Base-by-base conservation (phyloP, 83 land plant genomes). In the Diphasiastrum complanatum region DNA sequence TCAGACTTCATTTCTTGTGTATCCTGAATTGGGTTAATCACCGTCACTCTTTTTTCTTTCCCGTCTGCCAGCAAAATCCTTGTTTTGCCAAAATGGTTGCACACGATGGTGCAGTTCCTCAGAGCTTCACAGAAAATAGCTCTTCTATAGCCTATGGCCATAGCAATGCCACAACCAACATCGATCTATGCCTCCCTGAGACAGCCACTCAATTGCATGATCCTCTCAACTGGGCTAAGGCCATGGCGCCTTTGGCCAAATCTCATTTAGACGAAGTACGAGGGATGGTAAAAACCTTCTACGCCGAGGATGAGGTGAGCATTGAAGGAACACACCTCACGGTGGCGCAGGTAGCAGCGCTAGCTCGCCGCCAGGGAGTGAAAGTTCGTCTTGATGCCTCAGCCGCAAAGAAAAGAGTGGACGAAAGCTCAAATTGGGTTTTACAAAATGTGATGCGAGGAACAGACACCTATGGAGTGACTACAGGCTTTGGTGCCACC, bases 401-500 rank as follows among this genome's bases (percentile, higher is more conserved):
- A 56, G 19, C 72, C 0, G 86, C 83, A 0, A 57, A 75, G 72
- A 53, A 55, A 18, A 32, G 87, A 12, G 82, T 84, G 22, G 68
- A 75, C 60, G 82, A 84, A 31, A 75, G 80, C 69, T 67, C 80
- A 35, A 67, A 84, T 29, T 84, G 89, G 89, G 87, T 84, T 38
- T 58, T 64, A 70, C 74, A 84, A 34, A 82, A 82, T 57, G 74
- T 79, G 74, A 65, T 35, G 38, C 75, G 74, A 50, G 89, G 78
- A 3, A 83, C 78, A 0, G 84, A 49, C 20, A 49, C 52, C 10
- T 49, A 49, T 20, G 52, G 52, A 14, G 83, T 84, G 45, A 84
- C 86, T n/a, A 84, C 86, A 45, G 87, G 87, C 1, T 84, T 84
- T 41, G 87, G 87, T 5, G 87, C 86, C 32, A 81, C 87, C n/a